Percentiles rank a stretch among this genome's conserved stretches.
Evolutionary conservation across 2,329 filamentous ascomycete species (phyloP).

Genomic region (Aspergillus ustus): DNA sequence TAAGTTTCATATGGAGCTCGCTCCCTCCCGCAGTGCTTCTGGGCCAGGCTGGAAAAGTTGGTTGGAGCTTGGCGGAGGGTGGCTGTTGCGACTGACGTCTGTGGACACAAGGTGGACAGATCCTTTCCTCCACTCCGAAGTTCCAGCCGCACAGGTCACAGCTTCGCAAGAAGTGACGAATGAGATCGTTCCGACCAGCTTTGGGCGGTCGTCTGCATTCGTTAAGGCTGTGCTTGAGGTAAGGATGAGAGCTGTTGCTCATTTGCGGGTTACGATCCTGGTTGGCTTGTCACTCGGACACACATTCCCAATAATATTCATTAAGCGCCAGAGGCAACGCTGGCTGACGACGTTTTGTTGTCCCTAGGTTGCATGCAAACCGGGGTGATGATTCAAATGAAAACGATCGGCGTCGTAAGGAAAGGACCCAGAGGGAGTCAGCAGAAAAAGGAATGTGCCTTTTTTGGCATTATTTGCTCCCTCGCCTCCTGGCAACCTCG

Average conservation of each 20-base stretch:
- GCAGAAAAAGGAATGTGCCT: not conserved
- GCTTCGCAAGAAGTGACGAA: conserved; percentile 4
- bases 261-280: conserved; percentile 9
- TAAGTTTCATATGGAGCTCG: not conserved
- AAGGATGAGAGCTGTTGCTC: conserved; percentile 4
- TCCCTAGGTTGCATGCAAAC: conserved; percentile 4
- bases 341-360: conserved; percentile 6
- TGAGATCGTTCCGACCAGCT: not conserved
- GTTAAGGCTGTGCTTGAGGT: conserved; percentile 13
- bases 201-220: conserved; percentile 1
- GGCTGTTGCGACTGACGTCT: conserved; percentile 14
- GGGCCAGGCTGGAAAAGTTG: not conserved
- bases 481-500: not conserved
- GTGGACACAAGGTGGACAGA: not conserved
- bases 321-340: not conserved
- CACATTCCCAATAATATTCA: conserved; percentile 2
- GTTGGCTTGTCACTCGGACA: not conserved
- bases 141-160: conserved; percentile 16
- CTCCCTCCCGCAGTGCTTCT: not conserved
- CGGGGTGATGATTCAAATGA: not conserved
- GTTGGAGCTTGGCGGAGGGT: conserved; percentile 6
- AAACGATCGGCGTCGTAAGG: not conserved
- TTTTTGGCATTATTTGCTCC: not conserved
- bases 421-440: not conserved
- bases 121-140: not conserved